Evolutionary conservation across 2,329 filamentous ascomycete species (phyloP).

Genomic region (Xylariaceae sp.): DNA sequence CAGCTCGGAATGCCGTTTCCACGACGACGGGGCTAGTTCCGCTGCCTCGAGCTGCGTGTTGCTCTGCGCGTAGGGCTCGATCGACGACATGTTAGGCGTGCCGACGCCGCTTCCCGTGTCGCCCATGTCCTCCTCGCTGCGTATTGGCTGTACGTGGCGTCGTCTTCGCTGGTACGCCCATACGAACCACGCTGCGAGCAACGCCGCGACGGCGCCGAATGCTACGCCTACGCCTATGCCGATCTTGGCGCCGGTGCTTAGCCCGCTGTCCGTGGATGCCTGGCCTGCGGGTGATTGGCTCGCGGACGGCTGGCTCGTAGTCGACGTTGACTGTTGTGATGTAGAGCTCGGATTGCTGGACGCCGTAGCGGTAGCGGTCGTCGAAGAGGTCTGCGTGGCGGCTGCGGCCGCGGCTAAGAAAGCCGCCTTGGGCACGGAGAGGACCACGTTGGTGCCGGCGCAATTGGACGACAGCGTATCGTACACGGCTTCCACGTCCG

Average conservation of each 20-base stretch:
- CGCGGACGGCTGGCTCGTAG: neutral
- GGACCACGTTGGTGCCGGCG: conserved; percentile 40
- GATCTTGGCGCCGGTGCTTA: conserved; percentile 38
- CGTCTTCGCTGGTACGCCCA: conserved; percentile 28
- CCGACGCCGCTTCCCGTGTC: conserved; percentile 5
- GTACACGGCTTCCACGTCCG: conserved; percentile 43
- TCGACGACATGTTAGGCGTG: neutral
- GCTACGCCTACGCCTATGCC: conserved; percentile 40
- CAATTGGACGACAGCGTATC: conserved; percentile 43
- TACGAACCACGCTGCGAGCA: conserved; percentile 30
- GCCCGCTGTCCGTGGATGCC: conserved; percentile 14
- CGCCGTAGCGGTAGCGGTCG: conserved; percentile 11
- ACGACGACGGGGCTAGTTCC: conserved; percentile 22
- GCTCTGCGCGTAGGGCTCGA: conserved; percentile 23
- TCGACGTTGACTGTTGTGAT: neutral
- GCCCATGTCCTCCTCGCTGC: conserved; percentile 9
- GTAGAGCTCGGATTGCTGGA: conserved; percentile 2
- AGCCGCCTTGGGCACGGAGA: conserved; percentile 40
- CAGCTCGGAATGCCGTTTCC: conserved; percentile 9
- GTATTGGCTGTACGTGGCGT: conserved; percentile 15
- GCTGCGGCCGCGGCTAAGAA: conserved; percentile 37
- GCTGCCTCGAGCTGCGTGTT: conserved; percentile 22
- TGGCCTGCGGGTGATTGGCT: neutral
- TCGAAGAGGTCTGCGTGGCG: conserved; percentile 20
- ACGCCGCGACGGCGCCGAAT: conserved; percentile 26